These are phyloP conservation scores for Macrolepiota albuminosa DNA, from an alignment of 768 basidiomycete species.

Conservation along the genomic window DNA sequence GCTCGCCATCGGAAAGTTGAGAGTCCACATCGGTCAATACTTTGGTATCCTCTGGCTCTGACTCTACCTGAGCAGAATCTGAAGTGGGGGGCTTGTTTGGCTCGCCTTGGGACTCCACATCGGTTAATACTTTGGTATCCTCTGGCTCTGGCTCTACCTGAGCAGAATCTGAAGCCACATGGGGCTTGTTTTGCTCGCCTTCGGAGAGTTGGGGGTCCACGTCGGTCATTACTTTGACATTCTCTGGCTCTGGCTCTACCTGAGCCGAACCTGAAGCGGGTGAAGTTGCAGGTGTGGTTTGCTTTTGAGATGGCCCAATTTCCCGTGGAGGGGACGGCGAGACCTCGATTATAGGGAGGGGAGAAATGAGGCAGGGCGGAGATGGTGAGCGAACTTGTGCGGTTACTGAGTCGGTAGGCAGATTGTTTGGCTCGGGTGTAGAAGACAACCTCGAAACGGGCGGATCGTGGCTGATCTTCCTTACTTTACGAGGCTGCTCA, in stretches of 20 bases:
- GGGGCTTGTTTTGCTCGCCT: not conserved
- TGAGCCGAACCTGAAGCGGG: not conserved
- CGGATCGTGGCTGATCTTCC: slow-evolving; percentile 11
- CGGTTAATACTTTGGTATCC: not conserved
- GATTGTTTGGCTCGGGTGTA: not conserved
- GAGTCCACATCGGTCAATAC: not conserved
- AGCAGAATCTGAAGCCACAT: not conserved
- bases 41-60: too few species aligned
- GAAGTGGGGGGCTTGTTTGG: not conserved
- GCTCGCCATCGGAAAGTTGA: not conserved
- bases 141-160: not conserved
- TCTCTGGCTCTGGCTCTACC: not conserved
- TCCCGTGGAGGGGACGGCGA: not conserved
- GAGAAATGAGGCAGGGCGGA: not conserved
- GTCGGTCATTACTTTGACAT: not conserved
- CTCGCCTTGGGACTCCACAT: not conserved
- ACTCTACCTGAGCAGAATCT: not conserved
- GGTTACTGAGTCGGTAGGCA: not conserved
- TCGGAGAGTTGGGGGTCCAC: not conserved
- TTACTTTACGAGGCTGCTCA: slow-evolving; percentile 7
- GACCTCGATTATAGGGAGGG: not conserved
- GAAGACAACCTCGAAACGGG: slow-evolving; percentile 4
- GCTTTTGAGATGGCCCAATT: not conserved
- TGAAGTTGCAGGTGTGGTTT: not conserved
- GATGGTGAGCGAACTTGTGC: not conserved